Conservation (phyloP, 345 rosid genomes). For the Diplotaxis tenuifolia region DNA sequence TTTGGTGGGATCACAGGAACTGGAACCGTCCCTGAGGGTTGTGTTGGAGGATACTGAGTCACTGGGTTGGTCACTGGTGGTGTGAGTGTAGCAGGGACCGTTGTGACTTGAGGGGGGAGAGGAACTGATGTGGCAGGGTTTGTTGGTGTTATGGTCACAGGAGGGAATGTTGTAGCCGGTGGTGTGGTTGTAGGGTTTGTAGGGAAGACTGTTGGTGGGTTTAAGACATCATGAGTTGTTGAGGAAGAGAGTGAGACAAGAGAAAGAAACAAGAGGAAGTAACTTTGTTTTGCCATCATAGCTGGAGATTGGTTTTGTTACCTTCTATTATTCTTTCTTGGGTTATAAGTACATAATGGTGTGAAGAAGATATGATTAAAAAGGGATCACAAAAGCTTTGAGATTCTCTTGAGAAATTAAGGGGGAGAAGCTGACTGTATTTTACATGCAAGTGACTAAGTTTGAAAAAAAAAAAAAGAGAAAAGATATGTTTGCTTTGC, state of each 20-base stretch:
- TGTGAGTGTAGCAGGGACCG: constrained; percentile 47
- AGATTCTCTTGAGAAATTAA: constrained; percentile 28
- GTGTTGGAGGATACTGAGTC: constrained; percentile 54
- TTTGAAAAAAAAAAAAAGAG: constrained; percentile 23
- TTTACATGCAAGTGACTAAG: constrained; percentile 39
- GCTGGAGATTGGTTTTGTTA: constrained; percentile 13
- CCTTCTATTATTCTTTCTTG: constrained; percentile 17
- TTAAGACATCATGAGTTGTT: constrained; percentile 45
- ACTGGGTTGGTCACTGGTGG: constrained; percentile 54
- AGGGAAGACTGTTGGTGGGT: constrained; percentile 45
- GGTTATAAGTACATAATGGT: constrained; percentile 22
- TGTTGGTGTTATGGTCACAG: constrained; percentile 42
- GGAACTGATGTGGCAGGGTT: constrained; percentile 41
- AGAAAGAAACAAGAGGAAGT: constrained; percentile 42
- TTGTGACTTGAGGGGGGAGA: constrained; percentile 45
- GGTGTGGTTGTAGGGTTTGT: constrained; percentile 48
- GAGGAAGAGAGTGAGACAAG: constrained; percentile 43
- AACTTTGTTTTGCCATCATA: constrained; percentile 48
- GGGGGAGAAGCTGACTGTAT: constrained; percentile 35
- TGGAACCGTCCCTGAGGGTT: constrained; percentile 60
- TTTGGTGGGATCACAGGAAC: constrained; percentile 54
- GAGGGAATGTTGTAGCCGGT: constrained; percentile 43
- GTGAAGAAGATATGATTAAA: neutral
- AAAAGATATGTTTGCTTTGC: constrained; percentile 58
- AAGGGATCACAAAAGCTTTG: constrained; percentile 31